phyloP scores from a whole-genome alignment of 2,329 filamentous ascomycete genomes.

The Neophaeococcomyces aloes region DNA sequence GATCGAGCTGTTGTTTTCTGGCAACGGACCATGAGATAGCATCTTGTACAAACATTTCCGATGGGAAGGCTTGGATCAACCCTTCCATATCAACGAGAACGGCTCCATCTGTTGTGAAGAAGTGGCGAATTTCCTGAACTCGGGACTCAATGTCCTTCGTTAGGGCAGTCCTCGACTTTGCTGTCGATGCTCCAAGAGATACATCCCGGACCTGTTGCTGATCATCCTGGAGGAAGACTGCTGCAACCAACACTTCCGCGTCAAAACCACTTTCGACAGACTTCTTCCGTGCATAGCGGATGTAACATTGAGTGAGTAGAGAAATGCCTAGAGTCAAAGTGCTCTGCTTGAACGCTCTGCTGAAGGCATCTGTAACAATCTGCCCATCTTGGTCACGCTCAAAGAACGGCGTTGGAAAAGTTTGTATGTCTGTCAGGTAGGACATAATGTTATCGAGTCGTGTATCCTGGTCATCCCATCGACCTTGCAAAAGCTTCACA shows the following conservation, averaged over 20 bases:
- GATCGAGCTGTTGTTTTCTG: conserved; percentile 11
- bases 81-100: conserved; percentile 33
- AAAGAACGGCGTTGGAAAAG: conserved; percentile 11
- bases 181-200: not conserved
- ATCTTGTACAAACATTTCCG: conserved; percentile 38
- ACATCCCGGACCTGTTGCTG: conserved; percentile 17
- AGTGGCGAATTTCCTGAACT: conserved; percentile 24
- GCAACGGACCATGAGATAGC: conserved; percentile 35
- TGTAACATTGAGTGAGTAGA: conserved; percentile 45
- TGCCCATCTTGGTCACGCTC: not conserved
- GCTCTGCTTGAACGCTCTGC: conserved; percentile 22
- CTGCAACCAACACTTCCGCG: conserved; percentile 30
- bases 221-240: conserved; percentile 33
- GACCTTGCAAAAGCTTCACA: conserved; percentile 22
- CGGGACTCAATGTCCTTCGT: conserved; percentile 26
- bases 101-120: conserved; percentile 27
- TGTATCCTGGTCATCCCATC: not conserved
- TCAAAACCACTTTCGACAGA: conserved; percentile 27
- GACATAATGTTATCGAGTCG: not conserved
- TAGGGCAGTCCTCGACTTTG: conserved; percentile 16
- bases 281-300: conserved; percentile 32
- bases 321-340: conserved; percentile 43
- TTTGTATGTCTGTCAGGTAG: conserved; percentile 6
- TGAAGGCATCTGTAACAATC: conserved; percentile 20
- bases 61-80: conserved; percentile 39